These are phyloP conservation scores for Neoboletus magnificus DNA, from an alignment of 768 basidiomycete species.

Conservation along the genomic window DNA sequence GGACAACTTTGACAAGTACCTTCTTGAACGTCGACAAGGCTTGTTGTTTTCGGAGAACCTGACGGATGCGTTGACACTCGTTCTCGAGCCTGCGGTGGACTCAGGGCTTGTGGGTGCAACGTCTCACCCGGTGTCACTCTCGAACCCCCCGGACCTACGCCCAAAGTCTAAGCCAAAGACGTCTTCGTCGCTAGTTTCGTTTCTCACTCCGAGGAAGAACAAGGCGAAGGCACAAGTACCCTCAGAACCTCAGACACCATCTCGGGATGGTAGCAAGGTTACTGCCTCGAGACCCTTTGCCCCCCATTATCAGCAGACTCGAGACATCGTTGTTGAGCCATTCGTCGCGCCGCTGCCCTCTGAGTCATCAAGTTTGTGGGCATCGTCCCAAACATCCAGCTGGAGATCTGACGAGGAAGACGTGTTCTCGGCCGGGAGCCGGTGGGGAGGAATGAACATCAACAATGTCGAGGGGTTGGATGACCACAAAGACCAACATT, in stretches of 20 bases:
- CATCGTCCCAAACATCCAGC: constrained; percentile 44
- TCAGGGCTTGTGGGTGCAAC: constrained; percentile 21
- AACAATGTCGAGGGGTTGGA: constrained; percentile 16
- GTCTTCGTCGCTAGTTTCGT: constrained; percentile 70
- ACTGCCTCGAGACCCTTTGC: constrained; percentile 75
- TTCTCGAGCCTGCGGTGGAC: constrained; percentile 59
- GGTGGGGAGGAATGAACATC: constrained; percentile 39
- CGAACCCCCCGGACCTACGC: constrained; percentile 29
- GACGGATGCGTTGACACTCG: constrained; percentile 79
- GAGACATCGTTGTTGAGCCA: constrained; percentile 66
- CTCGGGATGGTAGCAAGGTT: constrained; percentile 39
- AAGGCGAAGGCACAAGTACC: constrained; percentile 36
- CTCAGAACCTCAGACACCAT: constrained; percentile 46
- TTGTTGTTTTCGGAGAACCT: constrained; percentile 90
- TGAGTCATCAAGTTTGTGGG: constrained; percentile 57
- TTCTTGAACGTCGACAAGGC: constrained; percentile 83
- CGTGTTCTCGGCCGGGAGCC: constrained; percentile 52
- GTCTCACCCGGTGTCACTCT: constrained; percentile 26
- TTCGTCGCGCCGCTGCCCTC: constrained; percentile 57
- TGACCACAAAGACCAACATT: constrained; percentile 28
- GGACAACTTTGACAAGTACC: constrained; percentile 77
- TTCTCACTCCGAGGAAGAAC: constrained; percentile 74
- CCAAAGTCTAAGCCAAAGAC: constrained; percentile 51
- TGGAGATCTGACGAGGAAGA: constrained; percentile 70
- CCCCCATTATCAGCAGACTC: constrained; percentile 79